phyloP scores from a whole-genome alignment of 208 protist genomes.

The Leishmania braziliensis region DNA sequence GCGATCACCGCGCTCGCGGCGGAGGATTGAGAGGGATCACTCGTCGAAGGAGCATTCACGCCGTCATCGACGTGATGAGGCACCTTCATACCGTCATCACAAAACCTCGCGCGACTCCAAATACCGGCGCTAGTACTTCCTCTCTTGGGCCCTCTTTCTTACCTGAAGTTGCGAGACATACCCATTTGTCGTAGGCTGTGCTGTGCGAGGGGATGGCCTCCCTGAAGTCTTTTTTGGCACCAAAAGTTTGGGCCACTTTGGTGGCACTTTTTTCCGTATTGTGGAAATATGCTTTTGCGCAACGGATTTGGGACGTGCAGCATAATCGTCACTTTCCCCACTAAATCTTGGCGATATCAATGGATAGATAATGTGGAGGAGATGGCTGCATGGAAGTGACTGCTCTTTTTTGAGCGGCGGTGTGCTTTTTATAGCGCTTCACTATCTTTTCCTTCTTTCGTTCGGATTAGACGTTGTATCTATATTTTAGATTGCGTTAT shows the following conservation, averaged over 20 bases:
- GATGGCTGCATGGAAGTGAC: neutral
- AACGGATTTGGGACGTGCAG: neutral
- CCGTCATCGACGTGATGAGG: neutral
- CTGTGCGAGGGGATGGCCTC: neutral
- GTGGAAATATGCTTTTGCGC: neutral
- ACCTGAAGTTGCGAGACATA: neutral
- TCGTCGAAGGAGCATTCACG: slow-evolving; percentile 9
- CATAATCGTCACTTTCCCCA: neutral
- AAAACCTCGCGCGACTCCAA: slow-evolving; percentile 20
- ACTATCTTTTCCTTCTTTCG: neutral
- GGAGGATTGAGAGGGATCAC: neutral
- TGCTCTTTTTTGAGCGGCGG: neutral
- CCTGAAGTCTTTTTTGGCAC: neutral
- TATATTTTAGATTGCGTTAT: neutral
- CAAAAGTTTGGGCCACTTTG: neutral
- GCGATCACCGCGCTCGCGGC: slow-evolving; percentile 7
- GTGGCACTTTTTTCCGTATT: neutral
- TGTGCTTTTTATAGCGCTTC: neutral
- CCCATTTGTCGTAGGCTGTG: neutral
- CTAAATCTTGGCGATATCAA: neutral
- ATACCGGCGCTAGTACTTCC: slow-evolving; percentile 10
- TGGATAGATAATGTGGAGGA: neutral
- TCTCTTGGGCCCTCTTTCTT: slow-evolving; percentile 16
- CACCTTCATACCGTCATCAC: slow-evolving; percentile 12
- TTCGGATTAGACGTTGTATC: neutral